Percentiles rank a stretch among this genome's conserved stretches.
Conservation (phyloP, 2,329 filamentous ascomycete species). For the Teratosphaeria pseudoeucalypti region DNA sequence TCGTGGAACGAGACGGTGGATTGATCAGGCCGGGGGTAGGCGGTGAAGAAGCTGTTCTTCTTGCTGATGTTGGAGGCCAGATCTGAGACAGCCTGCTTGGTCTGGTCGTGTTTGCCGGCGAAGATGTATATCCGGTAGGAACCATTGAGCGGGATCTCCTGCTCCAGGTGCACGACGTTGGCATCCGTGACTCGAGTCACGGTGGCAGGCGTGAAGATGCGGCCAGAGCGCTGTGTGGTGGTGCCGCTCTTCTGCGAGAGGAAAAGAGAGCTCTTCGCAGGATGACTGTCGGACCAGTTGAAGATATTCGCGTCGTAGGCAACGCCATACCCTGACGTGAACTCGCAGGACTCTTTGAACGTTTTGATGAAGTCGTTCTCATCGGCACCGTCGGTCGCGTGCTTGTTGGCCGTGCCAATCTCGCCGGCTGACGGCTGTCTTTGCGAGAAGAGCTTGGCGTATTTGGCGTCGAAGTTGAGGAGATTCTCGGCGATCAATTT, state of each 20-base stretch:
- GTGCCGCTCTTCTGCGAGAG: constrained; percentile 44
- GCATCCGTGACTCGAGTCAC: constrained; percentile 82
- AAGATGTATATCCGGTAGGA: constrained; percentile 81
- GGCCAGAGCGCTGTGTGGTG: constrained; percentile 60
- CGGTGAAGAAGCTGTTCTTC: constrained; percentile 61
- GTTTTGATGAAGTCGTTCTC: constrained; percentile 78
- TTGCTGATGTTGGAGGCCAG: constrained; percentile 55
- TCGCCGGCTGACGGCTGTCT: constrained; percentile 62
- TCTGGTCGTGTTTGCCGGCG: constrained; percentile 55
- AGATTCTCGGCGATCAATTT: constrained; percentile 76
- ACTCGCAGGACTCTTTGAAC: constrained; percentile 85
- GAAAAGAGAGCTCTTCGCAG: constrained; percentile 60
- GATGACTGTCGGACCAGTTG: constrained; percentile 71
- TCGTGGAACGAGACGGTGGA: constrained; percentile 63
- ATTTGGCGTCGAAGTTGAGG: constrained; percentile 76
- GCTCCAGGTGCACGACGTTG: constrained; percentile 82
- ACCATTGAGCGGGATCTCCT: constrained; percentile 80
- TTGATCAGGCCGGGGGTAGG: constrained; percentile 53
- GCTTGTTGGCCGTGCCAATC: constrained; percentile 58
- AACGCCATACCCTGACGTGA: constrained; percentile 86
- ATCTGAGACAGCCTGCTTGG: constrained; percentile 55
- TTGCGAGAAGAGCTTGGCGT: constrained; percentile 81
- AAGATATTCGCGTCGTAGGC: constrained; percentile 71
- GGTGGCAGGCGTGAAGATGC: constrained; percentile 65
- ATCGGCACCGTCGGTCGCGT: constrained; percentile 28